A percentile compares a stretch with the other conserved stretches of the same genome.
Conservation (phyloP, 2,329 filamentous ascomycete genomes). For the Leptographium galeiforme region DNA sequence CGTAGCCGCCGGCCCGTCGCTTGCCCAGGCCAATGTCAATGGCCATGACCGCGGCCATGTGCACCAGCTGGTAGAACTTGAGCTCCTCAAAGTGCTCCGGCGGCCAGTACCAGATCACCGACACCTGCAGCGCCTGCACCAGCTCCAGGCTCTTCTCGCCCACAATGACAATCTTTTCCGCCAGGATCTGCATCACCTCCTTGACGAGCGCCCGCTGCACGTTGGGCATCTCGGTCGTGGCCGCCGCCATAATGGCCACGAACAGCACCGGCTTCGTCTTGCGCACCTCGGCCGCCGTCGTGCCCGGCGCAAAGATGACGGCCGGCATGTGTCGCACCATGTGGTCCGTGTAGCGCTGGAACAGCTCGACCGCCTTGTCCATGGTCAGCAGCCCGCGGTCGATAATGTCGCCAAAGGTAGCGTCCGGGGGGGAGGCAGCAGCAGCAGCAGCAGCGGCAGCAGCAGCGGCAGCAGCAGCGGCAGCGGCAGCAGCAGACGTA, state of each 20-base stretch:
- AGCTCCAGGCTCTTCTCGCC: slow-evolving; percentile 75
- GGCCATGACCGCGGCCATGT: slow-evolving; percentile 69
- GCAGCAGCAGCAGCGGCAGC: neutral
- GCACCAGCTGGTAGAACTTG: slow-evolving; percentile 79
- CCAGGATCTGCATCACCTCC: slow-evolving; percentile 59
- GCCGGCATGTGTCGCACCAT: slow-evolving; percentile 50
- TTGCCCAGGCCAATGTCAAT: slow-evolving; percentile 64
- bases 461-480: neutral
- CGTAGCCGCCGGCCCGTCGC: slow-evolving; percentile 17
- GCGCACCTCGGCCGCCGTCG: slow-evolving; percentile 41
- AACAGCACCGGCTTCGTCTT: slow-evolving; percentile 52
- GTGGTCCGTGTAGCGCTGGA: slow-evolving; percentile 42
- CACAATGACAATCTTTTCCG: slow-evolving; percentile 58
- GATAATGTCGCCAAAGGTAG: slow-evolving; percentile 32
- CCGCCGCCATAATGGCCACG: slow-evolving; percentile 54
- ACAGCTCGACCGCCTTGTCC: slow-evolving; percentile 40
- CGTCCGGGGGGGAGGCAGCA: neutral
- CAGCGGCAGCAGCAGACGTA: neutral
- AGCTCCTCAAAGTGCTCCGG: slow-evolving; percentile 74
- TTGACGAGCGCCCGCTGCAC: slow-evolving; percentile 50
- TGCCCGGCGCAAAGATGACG: slow-evolving; percentile 43
- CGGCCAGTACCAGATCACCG: slow-evolving; percentile 74
- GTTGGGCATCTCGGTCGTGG: slow-evolving; percentile 41
- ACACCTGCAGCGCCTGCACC: slow-evolving; percentile 63
- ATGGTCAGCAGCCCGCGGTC: slow-evolving; percentile 46